A percentile compares a stretch with the other conserved stretches of the same genome.
Conservation (phyloP, 2,329 filamentous ascomycete species). For the Balansia obtecta region DNA sequence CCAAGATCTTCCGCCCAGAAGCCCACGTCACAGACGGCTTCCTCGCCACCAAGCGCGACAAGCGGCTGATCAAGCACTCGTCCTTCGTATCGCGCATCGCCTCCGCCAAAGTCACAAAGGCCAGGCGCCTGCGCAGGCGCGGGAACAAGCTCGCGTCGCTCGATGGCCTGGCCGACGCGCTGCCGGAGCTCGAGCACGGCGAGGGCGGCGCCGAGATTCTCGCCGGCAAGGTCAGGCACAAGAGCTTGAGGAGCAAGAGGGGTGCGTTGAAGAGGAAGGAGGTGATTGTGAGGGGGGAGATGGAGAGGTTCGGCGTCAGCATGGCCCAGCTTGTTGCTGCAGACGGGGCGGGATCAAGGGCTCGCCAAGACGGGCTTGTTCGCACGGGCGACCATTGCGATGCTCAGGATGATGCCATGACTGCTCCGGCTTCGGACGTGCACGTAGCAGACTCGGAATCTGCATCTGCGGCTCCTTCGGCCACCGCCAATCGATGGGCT, state of each 20-base stretch:
- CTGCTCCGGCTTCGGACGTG: slow-evolving; percentile 3
- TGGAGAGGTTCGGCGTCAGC: slow-evolving; percentile 72
- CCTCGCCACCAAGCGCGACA: slow-evolving; percentile 67
- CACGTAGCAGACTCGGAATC: neutral
- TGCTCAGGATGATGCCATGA: slow-evolving; percentile 9
- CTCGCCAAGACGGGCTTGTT: neutral
- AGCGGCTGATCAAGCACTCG: slow-evolving; percentile 69
- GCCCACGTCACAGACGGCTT: slow-evolving; percentile 45
- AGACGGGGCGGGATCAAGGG: slow-evolving; percentile 7
- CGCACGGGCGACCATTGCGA: slow-evolving; percentile 7
- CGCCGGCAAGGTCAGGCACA: slow-evolving; percentile 54
- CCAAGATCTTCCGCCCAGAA: slow-evolving; percentile 38
- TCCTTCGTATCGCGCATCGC: slow-evolving; percentile 66
- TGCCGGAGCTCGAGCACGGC: slow-evolving; percentile 48
- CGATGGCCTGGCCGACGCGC: slow-evolving; percentile 64
- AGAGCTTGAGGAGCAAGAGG: slow-evolving; percentile 60
- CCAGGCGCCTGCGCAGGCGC: slow-evolving; percentile 39
- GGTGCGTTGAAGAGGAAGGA: slow-evolving; percentile 79
- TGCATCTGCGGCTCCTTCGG: slow-evolving; percentile 11
- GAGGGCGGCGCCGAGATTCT: slow-evolving; percentile 32
- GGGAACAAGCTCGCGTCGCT: slow-evolving; percentile 71
- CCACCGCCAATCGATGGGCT: slow-evolving; percentile 57
- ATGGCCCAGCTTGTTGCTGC: slow-evolving; percentile 58
- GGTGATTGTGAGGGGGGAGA: slow-evolving; percentile 66
- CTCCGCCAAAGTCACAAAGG: slow-evolving; percentile 30